Evolutionary conservation across 1,284 basidiomycete species (phyloP), one percentile per base, ranked within the genome.

Genomic region (Leucoagaricus sp.): DNA sequence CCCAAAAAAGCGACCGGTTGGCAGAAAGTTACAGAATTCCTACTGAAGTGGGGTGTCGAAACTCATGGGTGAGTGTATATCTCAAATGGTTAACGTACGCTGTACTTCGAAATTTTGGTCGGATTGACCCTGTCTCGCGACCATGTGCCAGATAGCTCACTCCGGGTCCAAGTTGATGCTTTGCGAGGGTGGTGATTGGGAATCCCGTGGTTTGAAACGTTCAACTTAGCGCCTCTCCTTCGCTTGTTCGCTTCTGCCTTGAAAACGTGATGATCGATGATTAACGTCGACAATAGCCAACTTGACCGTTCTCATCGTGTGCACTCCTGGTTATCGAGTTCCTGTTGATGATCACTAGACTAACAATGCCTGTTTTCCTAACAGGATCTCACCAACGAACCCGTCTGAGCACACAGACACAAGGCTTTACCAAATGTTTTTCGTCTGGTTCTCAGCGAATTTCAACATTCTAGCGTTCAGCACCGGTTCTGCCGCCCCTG

Each of bases 371-470:
- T 38, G n/a, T 26, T 13, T 25, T n/a, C 13, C n/a, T 19, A 17
- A 19, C 40, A 85, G 84, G 1, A 84, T 87, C 28, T 69, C 73
- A 2, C 85, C 85, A 2, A 74, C 81, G 4, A 71, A 79, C 3
- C 59, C 60, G 0, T 75, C 77, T 49, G 68, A 79, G 52, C 71
- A 84, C 28, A 72, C 72, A 12, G 83, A 87, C 49, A 74, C 69
- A 4, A 76, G 83, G 9, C 75, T 83, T 57, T 82, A 83, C 61
- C 85, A 87, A 62, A 74, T 86, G 70, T 87, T 86, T 68, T 84
- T 84, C 60, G 75, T 85, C 17, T 87, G 85, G 85, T 83, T 87
- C 62, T 82, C 84, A 6, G 76, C 77, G 48, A 86, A 85, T 59
- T 75, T 84, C 66, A 86, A 86, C 61, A 75, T 87, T 56, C 70